These are phyloP conservation scores for Coleophoma crateriformis DNA, from an alignment of 2,329 filamentous ascomycete genomes.

Conservation along the genomic window DNA sequence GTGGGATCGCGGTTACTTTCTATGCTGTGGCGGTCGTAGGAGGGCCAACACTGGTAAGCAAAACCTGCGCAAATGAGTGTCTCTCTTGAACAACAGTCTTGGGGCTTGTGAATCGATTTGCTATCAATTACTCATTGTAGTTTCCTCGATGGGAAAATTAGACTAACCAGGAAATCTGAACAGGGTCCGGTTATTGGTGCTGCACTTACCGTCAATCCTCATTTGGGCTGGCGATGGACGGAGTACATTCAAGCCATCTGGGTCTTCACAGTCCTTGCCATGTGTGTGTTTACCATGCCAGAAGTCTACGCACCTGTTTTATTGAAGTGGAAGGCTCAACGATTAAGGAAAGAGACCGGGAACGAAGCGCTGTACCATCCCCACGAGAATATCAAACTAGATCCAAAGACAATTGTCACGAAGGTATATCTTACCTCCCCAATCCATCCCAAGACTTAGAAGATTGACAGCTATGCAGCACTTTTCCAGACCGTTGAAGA, in stretches of 20 bases:
- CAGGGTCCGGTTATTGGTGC: conserved; percentile 26
- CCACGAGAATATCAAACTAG: conserved; percentile 18
- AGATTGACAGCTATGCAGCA: conserved; percentile 3
- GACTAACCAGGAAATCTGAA: too few species aligned
- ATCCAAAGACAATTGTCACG: conserved; percentile 20
- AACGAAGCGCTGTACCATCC: conserved; percentile 18
- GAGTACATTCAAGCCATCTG: conserved; percentile 32
- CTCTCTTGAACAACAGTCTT: too few species aligned
- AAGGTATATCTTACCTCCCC: conserved; percentile 4
- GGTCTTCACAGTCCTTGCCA: conserved; percentile 34
- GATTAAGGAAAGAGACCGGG: conserved; percentile 27
- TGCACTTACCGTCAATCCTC: conserved; percentile 27
- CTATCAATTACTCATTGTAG: too few species aligned
- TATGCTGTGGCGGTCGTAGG: conserved; percentile 64
- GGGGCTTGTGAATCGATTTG: too few species aligned
- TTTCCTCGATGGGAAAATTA: too few species aligned
- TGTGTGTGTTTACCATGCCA: conserved; percentile 32
- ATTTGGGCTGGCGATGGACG: conserved; percentile 29
- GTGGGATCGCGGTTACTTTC: conserved; percentile 54
- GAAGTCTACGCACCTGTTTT: conserved; percentile 43
- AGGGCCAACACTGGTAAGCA: conserved; percentile 38
- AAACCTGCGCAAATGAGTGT: too few species aligned
- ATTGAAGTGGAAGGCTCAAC: conserved; percentile 27
- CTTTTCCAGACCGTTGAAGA: conserved; percentile 27
- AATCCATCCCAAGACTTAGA: too few species aligned